Conservation (phyloP, 1,284 basidiomycete species). For the Ceratobasidium sp. region DNA sequence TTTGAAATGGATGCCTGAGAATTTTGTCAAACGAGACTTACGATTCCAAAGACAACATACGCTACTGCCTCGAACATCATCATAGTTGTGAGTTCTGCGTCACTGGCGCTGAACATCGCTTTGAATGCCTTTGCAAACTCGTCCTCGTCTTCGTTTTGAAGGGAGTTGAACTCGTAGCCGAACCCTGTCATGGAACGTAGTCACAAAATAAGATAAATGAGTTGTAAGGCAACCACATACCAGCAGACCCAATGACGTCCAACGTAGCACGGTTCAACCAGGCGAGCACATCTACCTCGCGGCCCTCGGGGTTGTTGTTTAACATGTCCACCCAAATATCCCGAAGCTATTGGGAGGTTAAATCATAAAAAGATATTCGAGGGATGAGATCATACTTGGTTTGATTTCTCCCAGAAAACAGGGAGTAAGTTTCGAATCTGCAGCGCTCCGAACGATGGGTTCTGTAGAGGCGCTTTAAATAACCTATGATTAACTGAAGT, state of each 20-base stretch:
- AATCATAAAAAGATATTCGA: background rate
- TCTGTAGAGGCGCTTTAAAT: constrained; percentile 1
- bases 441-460: constrained; percentile 47
- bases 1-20: constrained; percentile 40
- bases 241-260: constrained; percentile 78
- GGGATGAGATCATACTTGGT: constrained; percentile 20
- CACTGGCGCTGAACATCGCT: constrained; percentile 52
- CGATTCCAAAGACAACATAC: constrained; percentile 13
- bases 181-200: constrained; percentile 59
- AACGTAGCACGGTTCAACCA: constrained; percentile 73
- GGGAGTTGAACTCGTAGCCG: constrained; percentile 72
- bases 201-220: background rate
- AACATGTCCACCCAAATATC: constrained; percentile 43
- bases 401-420: constrained; percentile 47
- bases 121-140: constrained; percentile 63
- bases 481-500: too few species aligned
- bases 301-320: constrained; percentile 14
- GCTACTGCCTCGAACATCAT: constrained; percentile 32
- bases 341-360: constrained; percentile 37
- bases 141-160: constrained; percentile 55
- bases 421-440: constrained; percentile 45
- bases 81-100: constrained; percentile 24
- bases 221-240: constrained; percentile 52
- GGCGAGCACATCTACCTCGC: constrained; percentile 65
- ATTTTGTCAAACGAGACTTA: constrained; percentile 24